Evolutionary conservation across 441 rosid species (phyloP), one percentile per base, ranked within the genome.

Genomic region (Oxalis stricta): DNA sequence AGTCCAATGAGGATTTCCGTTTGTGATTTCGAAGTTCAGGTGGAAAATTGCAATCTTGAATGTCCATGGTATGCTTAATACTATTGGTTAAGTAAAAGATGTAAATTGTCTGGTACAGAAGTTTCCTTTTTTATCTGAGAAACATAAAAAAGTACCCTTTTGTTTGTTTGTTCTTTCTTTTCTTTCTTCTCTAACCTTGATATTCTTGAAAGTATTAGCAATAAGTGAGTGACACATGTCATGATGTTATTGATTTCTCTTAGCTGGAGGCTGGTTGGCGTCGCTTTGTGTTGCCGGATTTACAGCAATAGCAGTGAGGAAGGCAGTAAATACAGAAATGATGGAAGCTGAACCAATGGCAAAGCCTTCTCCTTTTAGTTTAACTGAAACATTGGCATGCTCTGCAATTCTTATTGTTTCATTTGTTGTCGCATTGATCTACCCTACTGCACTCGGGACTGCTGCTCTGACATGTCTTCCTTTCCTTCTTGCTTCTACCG

Each of bases 201-300:
- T n/a, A n/a, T 24, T 15, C 4, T 19, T 43, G 23, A 50, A 18
- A 34, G 45, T 23, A 26, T 24, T 34, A 24, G 4, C 1, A 18
- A n/a, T n/a, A n/a, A n/a, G n/a, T n/a, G n/a, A n/a, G n/a, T n/a
- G n/a, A n/a, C n/a, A n/a, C n/a, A n/a, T n/a, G n/a, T 15, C 18
- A 18, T 46, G 5, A 15, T 38, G 6, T 51, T 52, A 12, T 58
- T 17, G 3, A 34, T 56, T 34, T 3, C 55, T 46, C 63, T 57
- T 71, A 89, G 98, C 72, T 24, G 89, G 79, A 50, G 98, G 96
- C 18, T 89, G 98, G 98, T 48, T 89, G 49, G 96, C 98, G 42
- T 77, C 98, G 29, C 89, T 85, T 49, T 78, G 82, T 54, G 96
- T 82, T 26, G 96, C 94, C 1, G 96, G 96, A 5, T 85, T 61